Base-by-base conservation (phyloP, 257 asterid genomes). In the Leptodermis oblonga region DNA sequence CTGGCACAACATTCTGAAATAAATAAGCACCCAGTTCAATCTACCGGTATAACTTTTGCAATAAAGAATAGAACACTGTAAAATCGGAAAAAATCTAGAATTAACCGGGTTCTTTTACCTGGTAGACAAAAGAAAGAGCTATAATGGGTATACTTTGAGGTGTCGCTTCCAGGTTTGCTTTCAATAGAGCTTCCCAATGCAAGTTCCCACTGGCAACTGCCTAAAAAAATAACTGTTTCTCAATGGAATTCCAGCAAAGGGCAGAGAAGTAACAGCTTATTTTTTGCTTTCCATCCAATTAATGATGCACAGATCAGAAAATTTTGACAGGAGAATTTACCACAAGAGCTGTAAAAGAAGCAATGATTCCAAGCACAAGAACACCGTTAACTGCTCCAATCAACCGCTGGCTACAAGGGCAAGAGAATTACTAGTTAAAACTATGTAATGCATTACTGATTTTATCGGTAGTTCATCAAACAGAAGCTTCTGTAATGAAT, bases 51-150 rank as follows among this genome's bases (percentile, higher is more conserved):
- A 39, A 39, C 7, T 39, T 12, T 30, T 28, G 42, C 7, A 55
- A 67, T n/a, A 18, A 51, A 20, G 22, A 30, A 28, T 25, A 20
- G 26, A 49, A 23, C 4, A 73, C 48, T 30, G 20, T 36, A 26
- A 13, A 41, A 18, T 23, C 58, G 5, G n/a, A 20, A 12, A 37
- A 18, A 22, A 15, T 67, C 26, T 33, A 25, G 0, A 46, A 22
- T 55, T 51, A 1, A 41, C 7, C 14, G 69, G 68, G 13, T 58
- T 14, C 30, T 65, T 66, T 22, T 83, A 90, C 98, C 92, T 92
- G 98, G 80, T 92, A 92, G 72, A 92, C 98, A 78, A 92, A 92
- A 67, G 98, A 90, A 78, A 92, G 97, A 22, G 96, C 97, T 70
- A 92, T 83, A 59, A 92, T 88, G 45, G 98, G 98, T 86, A 92